Evolutionary conservation across 176 grass and related monocot genomes (phyloP).

Genomic region (Areca catechu): DNA sequence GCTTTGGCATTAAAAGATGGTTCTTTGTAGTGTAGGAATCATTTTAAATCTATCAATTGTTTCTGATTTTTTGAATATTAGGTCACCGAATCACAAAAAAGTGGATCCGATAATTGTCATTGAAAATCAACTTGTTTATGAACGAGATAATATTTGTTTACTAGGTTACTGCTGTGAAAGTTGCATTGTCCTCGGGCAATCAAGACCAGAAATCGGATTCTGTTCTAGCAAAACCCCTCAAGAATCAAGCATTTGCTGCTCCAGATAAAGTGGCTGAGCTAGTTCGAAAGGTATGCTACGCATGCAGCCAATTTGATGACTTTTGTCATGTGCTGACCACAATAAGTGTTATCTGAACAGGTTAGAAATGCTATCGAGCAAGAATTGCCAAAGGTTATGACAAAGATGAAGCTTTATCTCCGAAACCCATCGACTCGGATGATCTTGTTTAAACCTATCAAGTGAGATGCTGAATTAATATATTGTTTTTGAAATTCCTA

Average conservation of each 20-base stretch:
- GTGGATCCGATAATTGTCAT: too few species aligned
- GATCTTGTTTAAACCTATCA: constrained; percentile 98
- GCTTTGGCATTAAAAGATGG: too few species aligned
- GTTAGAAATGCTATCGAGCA: constrained; percentile 51
- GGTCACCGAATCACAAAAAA: too few species aligned
- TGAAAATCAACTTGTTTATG: not conserved
- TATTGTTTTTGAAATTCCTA: too few species aligned
- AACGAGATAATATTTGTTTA: constrained; percentile 14
- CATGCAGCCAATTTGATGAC: not conserved
- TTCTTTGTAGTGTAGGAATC: too few species aligned
- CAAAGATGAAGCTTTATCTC: constrained; percentile 88
- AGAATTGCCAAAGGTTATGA: constrained; percentile 73
- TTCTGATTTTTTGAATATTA: too few species aligned
- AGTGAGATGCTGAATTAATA: constrained; percentile 34
- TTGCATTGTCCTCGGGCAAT: constrained; percentile 66
- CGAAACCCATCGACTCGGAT: constrained; percentile 87
- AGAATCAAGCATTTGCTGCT: constrained; percentile 90
- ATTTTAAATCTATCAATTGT: too few species aligned
- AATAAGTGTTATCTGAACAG: constrained; percentile 17
- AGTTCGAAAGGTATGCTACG: constrained; percentile 66
- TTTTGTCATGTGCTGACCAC: constrained; percentile 1
- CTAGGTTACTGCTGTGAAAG: constrained; percentile 89
- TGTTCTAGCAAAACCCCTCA: constrained; percentile 82
- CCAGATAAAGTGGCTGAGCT: constrained; percentile 91
- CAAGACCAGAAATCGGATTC: constrained; percentile 88